These are phyloP conservation scores for Sclerotinia borealis DNA, from an alignment of 2,329 filamentous ascomycete genomes.

Conservation along the genomic window DNA sequence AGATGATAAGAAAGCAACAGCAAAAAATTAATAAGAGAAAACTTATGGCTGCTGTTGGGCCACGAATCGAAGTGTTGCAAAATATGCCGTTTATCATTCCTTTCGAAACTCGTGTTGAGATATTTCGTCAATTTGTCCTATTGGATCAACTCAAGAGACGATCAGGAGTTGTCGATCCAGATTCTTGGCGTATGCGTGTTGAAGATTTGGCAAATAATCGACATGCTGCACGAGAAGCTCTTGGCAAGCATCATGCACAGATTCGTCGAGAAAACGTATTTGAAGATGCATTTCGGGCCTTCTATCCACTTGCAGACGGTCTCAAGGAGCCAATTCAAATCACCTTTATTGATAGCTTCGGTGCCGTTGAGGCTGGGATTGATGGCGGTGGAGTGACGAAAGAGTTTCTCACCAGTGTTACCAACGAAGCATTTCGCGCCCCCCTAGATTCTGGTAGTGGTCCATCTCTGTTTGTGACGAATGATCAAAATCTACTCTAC, in stretches of 20 bases:
- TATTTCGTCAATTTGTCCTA: conserved; percentile 88
- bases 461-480: conserved; percentile 69
- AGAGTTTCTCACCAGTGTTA: conserved; percentile 88
- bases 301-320: conserved; percentile 73
- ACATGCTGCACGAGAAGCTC: conserved; percentile 33
- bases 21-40: conserved; percentile 62
- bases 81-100: conserved; percentile 98
- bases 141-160: conserved; percentile 72
- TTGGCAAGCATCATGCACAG: conserved; percentile 64
- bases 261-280: conserved; percentile 78
- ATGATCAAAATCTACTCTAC: conserved; percentile 79
- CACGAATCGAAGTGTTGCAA: conserved; percentile 81
- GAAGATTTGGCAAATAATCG: conserved; percentile 17
- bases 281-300: conserved; percentile 76
- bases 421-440: conserved; percentile 69
- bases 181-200: conserved; percentile 64
- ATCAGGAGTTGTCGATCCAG: conserved; percentile 66
- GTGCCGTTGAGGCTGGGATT: conserved; percentile 81
- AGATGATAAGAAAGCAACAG: conserved; percentile 58
- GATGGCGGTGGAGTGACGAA: conserved; percentile 97
- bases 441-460: conserved; percentile 35
- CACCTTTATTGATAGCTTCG: conserved; percentile 89
- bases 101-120: conserved; percentile 82
- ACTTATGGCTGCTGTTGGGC: conserved; percentile 71
- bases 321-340: conserved; percentile 96